Base-by-base conservation (phyloP, 305 asterid species). In the Fraxinus velutina region DNA sequence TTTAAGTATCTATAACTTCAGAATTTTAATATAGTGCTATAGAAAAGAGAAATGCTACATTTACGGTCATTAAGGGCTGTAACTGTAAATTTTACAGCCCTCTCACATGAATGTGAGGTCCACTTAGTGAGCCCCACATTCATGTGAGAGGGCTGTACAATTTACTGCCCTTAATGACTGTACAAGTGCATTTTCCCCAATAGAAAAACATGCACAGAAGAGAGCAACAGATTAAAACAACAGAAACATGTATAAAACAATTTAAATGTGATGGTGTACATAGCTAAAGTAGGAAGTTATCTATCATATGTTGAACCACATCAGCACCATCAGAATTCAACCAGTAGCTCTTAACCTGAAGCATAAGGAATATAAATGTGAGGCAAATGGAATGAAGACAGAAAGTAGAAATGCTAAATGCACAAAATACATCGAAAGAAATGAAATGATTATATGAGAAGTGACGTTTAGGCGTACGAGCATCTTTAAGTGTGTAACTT, bases 301-400 rank as follows among this genome's bases (percentile, higher is more conserved):
- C 98, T 70, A 93, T 93, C 93, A 93, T 92, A 84, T 93, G 97
- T 86, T 90, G 91, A 83, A 93, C 95, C 83, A 93, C 98, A 85
- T 91, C 98, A 9, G 96, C 97, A 34, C 98, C 98, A 79, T 93
- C 97, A 22, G 97, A 93, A 84, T 93, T 93, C 81, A 93, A 85
- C 98, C 97, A 93, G 88, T 92, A 93, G 88, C 91, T 92, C 88
- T 92, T 92, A 73, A 93, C 98, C 98, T 93, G 86, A 76, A 84
- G n/a, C 39, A 73, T 57, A 27, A 19, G 2, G 13, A 33, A 60
- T n/a, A 73, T 6, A 64, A 13, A 12, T 9, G 44, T 50, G 57
- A 33, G 27, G 27, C 44, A 44, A 39, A 76, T n/a, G 36, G 70
- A 57, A 37, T 4, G 15, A 21, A 57, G 30, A 36, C n/a, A 3